Percentiles rank a stretch among this genome's conserved stretches.
phyloP scores from a whole-genome alignment of 805 yeast genomes.

The Teunomyces kruisii region DNA sequence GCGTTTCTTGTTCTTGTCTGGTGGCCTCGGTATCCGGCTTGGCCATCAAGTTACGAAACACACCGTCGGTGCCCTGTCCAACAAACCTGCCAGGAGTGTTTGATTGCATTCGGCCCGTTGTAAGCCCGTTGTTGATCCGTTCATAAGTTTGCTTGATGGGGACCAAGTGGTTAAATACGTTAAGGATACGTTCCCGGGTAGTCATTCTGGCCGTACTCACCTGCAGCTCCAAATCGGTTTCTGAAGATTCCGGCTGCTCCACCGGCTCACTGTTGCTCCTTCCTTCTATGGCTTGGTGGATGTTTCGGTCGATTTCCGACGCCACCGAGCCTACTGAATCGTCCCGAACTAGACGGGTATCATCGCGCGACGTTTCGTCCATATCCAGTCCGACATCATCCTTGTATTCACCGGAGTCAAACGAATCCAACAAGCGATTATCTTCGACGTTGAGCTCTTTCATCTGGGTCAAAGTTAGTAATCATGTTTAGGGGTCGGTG shows the following conservation, averaged over 20 bases:
- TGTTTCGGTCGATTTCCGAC: slow-evolving; percentile 15
- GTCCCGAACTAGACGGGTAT: neutral
- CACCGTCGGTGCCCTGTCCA: slow-evolving; percentile 74
- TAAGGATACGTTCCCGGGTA: slow-evolving; percentile 28
- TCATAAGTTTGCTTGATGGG: slow-evolving; percentile 45
- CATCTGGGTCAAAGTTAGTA: slow-evolving; percentile 1
- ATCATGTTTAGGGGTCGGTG: neutral
- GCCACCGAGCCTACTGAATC: slow-evolving; percentile 4
- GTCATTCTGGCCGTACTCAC: slow-evolving; percentile 17
- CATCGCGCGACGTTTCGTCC: neutral
- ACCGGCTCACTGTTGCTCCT: neutral
- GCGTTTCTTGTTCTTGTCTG: slow-evolving; percentile 45
- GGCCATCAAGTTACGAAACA: slow-evolving; percentile 87
- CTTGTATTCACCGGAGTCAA: slow-evolving; percentile 1
- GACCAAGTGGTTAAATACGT: slow-evolving; percentile 32
- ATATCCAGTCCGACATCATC: neutral
- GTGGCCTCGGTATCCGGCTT: slow-evolving; percentile 64
- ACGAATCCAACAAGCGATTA: slow-evolving; percentile 8
- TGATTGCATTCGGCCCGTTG: slow-evolving; percentile 43
- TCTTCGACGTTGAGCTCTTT: slow-evolving; percentile 6
- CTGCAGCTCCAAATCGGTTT: slow-evolving; percentile 32
- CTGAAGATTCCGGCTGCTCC: slow-evolving; percentile 8
- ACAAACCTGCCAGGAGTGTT: slow-evolving; percentile 44
- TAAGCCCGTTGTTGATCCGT: slow-evolving; percentile 39
- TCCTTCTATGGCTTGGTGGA: slow-evolving; percentile 17